phyloP scores from a whole-genome alignment of 1,284 basidiomycete genomes.

The Blastosporella zonata region DNA sequence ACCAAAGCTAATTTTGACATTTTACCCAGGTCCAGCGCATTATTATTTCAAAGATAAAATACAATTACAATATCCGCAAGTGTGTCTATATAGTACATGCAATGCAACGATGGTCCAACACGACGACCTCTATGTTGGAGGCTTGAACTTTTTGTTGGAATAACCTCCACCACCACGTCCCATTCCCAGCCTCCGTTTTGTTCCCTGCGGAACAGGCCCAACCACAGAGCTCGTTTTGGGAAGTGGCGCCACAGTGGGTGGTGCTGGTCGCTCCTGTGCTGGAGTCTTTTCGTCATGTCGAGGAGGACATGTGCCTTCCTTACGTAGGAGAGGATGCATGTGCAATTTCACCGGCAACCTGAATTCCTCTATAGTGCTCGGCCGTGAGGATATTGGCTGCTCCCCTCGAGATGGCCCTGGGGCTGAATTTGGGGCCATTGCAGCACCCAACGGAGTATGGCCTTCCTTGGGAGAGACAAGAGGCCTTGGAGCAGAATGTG shows the following conservation, averaged over 20 bases:
- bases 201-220: constrained; percentile 22
- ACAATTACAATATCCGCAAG: constrained; percentile 1
- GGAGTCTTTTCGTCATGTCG: constrained; percentile 1
- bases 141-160: constrained; percentile 66
- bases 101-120: not conserved
- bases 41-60: not conserved
- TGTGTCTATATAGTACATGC: constrained; percentile 1
- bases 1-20: constrained; percentile 12
- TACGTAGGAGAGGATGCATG: constrained; percentile 12
- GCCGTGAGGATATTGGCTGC: not conserved
- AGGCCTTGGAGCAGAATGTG: too few species aligned
- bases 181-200: constrained; percentile 60
- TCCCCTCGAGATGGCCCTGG: not conserved
- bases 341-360: constrained; percentile 2
- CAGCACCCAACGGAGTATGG: not conserved
- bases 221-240: not conserved
- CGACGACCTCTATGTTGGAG: constrained; percentile 29
- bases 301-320: not conserved
- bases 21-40: constrained; percentile 10
- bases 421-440: not conserved
- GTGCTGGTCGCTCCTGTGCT: not conserved
- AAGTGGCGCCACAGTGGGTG: constrained; percentile 4
- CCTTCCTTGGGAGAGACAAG: too few species aligned
- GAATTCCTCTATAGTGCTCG: not conserved
- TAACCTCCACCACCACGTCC: constrained; percentile 49